Percentiles rank a stretch among this genome's conserved stretches.
These are phyloP conservation scores for Boletus subparvulus DNA, from an alignment of 768 basidiomycete genomes.

Conservation along the genomic window DNA sequence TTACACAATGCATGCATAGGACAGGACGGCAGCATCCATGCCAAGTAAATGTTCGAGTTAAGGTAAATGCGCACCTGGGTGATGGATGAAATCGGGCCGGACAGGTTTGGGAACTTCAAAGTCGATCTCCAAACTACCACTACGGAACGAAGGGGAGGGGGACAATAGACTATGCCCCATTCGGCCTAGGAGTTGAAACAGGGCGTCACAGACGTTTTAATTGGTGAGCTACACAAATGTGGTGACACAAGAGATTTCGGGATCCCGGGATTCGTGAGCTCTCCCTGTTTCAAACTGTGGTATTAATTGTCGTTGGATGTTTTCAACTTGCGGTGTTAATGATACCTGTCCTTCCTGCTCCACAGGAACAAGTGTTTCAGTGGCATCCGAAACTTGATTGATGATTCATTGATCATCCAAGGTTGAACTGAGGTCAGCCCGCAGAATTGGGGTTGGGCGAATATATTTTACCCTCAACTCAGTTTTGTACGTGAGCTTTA, in stretches of 20 bases:
- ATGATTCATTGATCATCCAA: not conserved
- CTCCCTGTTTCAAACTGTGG: conserved; percentile 6
- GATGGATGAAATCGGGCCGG: not conserved
- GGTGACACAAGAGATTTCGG: too few relatives aligned
- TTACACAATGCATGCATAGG: not conserved
- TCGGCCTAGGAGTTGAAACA: not conserved
- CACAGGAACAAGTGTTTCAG: conserved; percentile 5
- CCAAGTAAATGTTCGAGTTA: too few relatives aligned
- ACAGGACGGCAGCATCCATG: not conserved
- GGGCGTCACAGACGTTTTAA: not conserved
- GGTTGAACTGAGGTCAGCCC: not conserved
- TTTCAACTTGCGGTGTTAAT: conserved; percentile 3
- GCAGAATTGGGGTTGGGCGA: not conserved
- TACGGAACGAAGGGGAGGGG: not conserved
- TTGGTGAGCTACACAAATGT: too few relatives aligned
- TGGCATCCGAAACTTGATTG: not conserved
- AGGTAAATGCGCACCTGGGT: not conserved
- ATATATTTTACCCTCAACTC: not conserved
- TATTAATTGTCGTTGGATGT: not conserved
- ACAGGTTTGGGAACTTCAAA: not conserved
- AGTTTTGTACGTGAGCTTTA: conserved; percentile 1
- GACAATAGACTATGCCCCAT: not conserved
- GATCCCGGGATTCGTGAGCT: not conserved
- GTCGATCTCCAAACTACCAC: not conserved
- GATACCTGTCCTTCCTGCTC: not conserved